phyloP scores from a whole-genome alignment of 148 eudicot genomes.

The Salicornia ramosissima region DNA sequence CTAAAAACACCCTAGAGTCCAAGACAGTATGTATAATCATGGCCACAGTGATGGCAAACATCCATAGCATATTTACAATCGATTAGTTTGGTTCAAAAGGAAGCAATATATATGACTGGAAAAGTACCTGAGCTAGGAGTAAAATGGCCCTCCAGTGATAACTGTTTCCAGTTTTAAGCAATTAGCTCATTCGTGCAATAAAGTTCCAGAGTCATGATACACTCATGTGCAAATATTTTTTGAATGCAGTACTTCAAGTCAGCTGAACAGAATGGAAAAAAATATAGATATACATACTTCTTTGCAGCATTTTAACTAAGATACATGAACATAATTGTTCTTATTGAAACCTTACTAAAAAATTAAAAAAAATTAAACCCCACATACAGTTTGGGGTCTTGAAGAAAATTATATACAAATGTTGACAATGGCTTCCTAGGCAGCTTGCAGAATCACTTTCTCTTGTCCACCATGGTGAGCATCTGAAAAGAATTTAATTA shows the following conservation, averaged over 20 bases:
- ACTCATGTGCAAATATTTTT: background rate
- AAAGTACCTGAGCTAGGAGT: background rate
- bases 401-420: slow-evolving; percentile 22
- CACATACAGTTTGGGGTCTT: slow-evolving; percentile 15
- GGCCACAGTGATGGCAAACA: background rate
- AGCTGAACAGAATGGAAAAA: background rate
- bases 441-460: slow-evolving; percentile 24
- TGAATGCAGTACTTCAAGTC: slow-evolving; percentile 1
- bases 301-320: slow-evolving; percentile 9
- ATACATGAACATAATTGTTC: slow-evolving; percentile 9
- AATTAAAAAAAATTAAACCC: background rate
- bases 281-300: background rate
- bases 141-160: background rate
- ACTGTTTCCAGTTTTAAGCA: background rate
- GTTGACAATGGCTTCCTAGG: slow-evolving; percentile 8
- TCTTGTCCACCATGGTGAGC: slow-evolving; percentile 27
- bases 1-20: background rate
- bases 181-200: background rate
- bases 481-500: slow-evolving; percentile 19
- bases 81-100: background rate
- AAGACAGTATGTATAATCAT: too few relatives aligned
- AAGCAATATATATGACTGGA: background rate
- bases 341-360: background rate
- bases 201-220: background rate
- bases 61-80: background rate